Conservation (phyloP, 345 rosid genomes). For the Rubroshorea leprosula region DNA sequence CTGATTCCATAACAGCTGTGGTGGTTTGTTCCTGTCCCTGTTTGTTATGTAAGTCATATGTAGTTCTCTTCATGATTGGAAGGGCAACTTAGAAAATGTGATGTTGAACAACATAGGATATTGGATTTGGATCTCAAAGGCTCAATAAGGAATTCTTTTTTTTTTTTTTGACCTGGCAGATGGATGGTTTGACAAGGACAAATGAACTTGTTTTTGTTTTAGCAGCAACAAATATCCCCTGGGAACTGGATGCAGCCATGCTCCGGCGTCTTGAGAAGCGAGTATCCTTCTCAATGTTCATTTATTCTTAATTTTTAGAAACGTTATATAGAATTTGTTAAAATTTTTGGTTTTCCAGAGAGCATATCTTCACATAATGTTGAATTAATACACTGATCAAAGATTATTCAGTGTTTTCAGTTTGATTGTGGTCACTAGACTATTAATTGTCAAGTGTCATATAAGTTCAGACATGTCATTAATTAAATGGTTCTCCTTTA, state of each 20-base stretch:
- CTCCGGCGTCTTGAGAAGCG: conserved; percentile 95
- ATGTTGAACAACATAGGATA: too few species aligned
- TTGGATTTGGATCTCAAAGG: too few species aligned
- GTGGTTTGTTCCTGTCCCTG: background rate
- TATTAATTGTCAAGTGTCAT: background rate
- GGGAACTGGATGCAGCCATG: conserved; percentile 99
- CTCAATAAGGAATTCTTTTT: too few species aligned
- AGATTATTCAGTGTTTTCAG: background rate
- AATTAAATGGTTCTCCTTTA: conserved; percentile 20
- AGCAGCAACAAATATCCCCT: conserved; percentile 98
- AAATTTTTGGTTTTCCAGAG: background rate
- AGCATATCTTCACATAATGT: background rate
- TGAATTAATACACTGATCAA: background rate
- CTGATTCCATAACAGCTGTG: background rate
- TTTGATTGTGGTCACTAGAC: background rate
- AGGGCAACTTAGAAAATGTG: too few species aligned
- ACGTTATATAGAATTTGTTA: background rate
- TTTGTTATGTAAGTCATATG: background rate
- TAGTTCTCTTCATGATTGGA: too few species aligned
- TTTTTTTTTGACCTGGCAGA: too few species aligned
- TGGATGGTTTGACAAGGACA: conserved; percentile 88
- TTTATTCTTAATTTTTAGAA: background rate
- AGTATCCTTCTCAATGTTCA: conserved; percentile 52
- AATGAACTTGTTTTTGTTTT: conserved; percentile 90
- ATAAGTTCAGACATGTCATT: background rate